Conservation (phyloP, 257 asterid genomes). For the Cruciata laevipes region DNA sequence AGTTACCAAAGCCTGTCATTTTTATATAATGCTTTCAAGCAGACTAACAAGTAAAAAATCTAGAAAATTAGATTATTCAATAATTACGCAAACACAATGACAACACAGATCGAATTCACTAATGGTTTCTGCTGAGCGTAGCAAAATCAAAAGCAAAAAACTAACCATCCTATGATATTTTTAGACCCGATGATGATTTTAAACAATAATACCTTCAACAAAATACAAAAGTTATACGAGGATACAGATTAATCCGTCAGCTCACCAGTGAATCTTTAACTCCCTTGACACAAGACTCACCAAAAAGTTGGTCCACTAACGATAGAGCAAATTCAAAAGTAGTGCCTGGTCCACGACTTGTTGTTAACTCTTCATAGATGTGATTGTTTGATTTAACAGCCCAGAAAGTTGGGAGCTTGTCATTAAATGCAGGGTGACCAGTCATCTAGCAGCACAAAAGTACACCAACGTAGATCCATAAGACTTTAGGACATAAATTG, state of each 20-base stretch:
- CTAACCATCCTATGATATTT: background rate
- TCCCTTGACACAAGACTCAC: constrained; percentile 57
- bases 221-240: background rate
- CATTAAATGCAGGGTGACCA: constrained; percentile 92
- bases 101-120: background rate
- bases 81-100: background rate
- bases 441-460: constrained; percentile 47
- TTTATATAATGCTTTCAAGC: background rate
- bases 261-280: constrained; percentile 57
- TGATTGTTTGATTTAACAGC: constrained; percentile 75
- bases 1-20: background rate
- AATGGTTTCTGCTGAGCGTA: background rate
- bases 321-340: constrained; percentile 63
- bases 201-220: background rate
- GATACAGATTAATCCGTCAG: background rate
- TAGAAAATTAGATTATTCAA: background rate
- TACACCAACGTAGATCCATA: constrained; percentile 23
- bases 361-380: constrained; percentile 80
- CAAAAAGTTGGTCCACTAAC: constrained; percentile 79
- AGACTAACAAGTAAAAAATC: background rate
- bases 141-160: background rate
- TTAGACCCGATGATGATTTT: background rate
- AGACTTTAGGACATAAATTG: background rate
- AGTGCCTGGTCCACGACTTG: constrained; percentile 97
- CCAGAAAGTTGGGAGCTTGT: constrained; percentile 68